Evolutionary conservation across 2,329 filamentous ascomycete genomes (phyloP), one percentile per base, ranked within the genome.

Genomic region (Beauveria sp.): DNA sequence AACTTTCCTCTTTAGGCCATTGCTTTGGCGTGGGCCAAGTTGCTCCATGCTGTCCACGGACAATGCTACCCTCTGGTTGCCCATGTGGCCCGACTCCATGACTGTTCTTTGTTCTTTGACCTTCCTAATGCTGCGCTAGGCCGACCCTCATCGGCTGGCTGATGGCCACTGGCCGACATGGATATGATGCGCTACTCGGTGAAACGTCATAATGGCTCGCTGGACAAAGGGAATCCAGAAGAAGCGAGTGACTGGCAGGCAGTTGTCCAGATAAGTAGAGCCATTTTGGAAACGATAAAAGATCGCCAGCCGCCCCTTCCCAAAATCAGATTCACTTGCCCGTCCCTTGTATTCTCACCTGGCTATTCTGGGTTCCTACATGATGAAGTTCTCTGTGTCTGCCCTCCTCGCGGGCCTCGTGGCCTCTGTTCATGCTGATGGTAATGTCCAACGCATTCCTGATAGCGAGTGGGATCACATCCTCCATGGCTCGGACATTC

Each of bases 401-500:
- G 49, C 61, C 31, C 52, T 64, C 24, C n/a, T 58, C 12, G 10
- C 46, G 28, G 45, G 62, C 45, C 57, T 63, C 14, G 40, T 48
- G 24, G 53, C 62, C 58, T 53, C 53, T 68, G 83, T 86, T 65
- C 87, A 89, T 77, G 77, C 83, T 69, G 91, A 93, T 62, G 98
- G 98, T 86, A 87, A 90, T 70, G 88, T 93, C 75, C 85, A 80
- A 67, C 89, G 89, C 73, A 89, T 87, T 73, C 85, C 89, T 43
- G 90, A 96, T 72, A 84, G 80, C 68, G 82, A 93, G 73, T 99
- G 93, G 93, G 93, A 99, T 72, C 89, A 93, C 74, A 82, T 96
- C 70, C 87, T 96, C 70, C 89, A 88, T 75, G 95, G 95, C 67
- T 86, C 88, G 61, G 90, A 96, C 66, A 80, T 97, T 58, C 89